Base-by-base conservation (phyloP, 75 land plant genomes). In the Isoetes taiwanensis region DNA sequence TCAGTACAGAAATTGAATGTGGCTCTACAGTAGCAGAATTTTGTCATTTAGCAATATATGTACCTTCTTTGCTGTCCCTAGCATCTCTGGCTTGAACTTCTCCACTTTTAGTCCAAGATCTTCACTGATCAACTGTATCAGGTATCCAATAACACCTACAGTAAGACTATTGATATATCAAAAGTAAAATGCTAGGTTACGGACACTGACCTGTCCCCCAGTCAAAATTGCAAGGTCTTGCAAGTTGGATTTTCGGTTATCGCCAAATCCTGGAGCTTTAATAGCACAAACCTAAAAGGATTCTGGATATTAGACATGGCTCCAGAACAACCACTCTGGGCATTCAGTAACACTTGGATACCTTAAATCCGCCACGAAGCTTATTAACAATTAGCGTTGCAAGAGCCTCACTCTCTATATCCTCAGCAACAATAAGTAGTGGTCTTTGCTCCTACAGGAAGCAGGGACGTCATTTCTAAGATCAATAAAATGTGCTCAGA, bases 241-340 rank as follows among this genome's bases (percentile, higher is more conserved):
- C 69, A 91, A 52, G 41, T 53, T 66, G 2, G 88, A 72, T 34
- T 69, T 86, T 55, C 94, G 74, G 62, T 78, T 86, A 40, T 91
- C 97, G 23, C 97, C 97, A 81, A 91, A 91, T 9, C 97, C 94
- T 60, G 94, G 97, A 27, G 97, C 88, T 62, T 91, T 91, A 32
- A 91, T 67, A 6, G 94, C 88, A 73, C 97, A 91, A 32, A 86
- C 84, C 94, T 91, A 30, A n/a, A n/a, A n/a, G n/a, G n/a, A n/a
- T n/a, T n/a, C n/a, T n/a, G n/a, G n/a, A n/a, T n/a, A n/a, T n/a
- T n/a, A n/a, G n/a, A n/a, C n/a, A n/a, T n/a, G n/a, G n/a, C n/a
- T n/a, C n/a, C n/a, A n/a, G n/a, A n/a, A n/a, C n/a, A n/a, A n/a
- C n/a, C n/a, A n/a, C n/a, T n/a, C n/a, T n/a, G n/a, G n/a, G n/a